A percentile compares a stretch with the other conserved stretches of the same genome.
These are phyloP conservation scores for Sanguinoderma infundibulare DNA, from an alignment of 1,284 basidiomycete genomes.

Conservation along the genomic window DNA sequence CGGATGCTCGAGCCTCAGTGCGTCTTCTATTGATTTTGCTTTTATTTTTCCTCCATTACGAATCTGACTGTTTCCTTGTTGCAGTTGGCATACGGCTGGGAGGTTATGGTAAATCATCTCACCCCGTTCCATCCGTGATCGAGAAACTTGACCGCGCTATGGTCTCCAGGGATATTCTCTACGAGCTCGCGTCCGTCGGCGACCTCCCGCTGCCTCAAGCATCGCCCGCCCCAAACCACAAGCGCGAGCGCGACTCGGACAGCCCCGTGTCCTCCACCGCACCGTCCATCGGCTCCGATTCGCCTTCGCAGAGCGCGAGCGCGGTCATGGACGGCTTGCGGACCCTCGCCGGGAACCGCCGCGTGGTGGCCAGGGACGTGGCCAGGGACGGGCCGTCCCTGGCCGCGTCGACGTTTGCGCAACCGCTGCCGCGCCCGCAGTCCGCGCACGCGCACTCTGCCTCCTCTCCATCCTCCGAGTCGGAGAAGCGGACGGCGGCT, in stretches of 20 bases:
- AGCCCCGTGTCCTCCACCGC: slow-evolving; percentile 33
- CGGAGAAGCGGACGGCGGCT: slow-evolving; percentile 4
- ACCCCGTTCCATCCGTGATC: background rate
- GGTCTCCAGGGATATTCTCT: slow-evolving; percentile 63
- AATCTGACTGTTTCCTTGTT: background rate
- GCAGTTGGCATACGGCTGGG: slow-evolving; percentile 53
- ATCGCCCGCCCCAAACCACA: slow-evolving; percentile 50
- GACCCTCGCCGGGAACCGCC: slow-evolving; percentile 39
- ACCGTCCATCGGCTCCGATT: slow-evolving; percentile 2
- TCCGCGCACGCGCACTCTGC: slow-evolving; percentile 23
- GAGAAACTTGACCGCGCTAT: background rate
- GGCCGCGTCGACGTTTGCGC: slow-evolving; percentile 19
- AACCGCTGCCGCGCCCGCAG: slow-evolving; percentile 13
- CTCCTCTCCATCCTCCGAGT: slow-evolving; percentile 51
- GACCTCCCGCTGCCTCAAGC: slow-evolving; percentile 64
- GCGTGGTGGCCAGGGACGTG: slow-evolving; percentile 35
- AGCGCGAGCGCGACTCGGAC: slow-evolving; percentile 65
- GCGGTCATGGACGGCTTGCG: slow-evolving; percentile 21
- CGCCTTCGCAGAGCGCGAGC: background rate
- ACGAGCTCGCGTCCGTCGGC: slow-evolving; percentile 68
- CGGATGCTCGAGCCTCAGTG: slow-evolving; percentile 55
- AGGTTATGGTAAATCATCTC: slow-evolving; percentile 42
- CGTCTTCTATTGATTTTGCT: slow-evolving; percentile 16
- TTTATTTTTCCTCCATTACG: background rate
- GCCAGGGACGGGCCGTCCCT: slow-evolving; percentile 24